Conservation (phyloP, 2,329 filamentous ascomycete genomes). For the Leptographium radiaticola region DNA sequence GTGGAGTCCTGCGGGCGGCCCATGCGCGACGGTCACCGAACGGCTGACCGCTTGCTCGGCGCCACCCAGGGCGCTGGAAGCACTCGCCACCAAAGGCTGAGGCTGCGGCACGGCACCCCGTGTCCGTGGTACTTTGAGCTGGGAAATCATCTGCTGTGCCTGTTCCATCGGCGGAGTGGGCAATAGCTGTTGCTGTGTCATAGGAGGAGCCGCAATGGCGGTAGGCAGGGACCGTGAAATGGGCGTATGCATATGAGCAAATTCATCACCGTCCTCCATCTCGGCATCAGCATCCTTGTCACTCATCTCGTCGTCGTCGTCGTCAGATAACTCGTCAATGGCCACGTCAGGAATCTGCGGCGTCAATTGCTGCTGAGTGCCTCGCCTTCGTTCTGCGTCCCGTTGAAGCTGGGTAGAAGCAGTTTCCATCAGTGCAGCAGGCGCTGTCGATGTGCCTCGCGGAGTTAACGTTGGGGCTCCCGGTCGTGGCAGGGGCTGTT, state of each 20-base stretch:
- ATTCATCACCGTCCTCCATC: constrained; percentile 47
- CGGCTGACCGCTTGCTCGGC: not conserved
- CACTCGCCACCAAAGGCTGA: constrained; percentile 12
- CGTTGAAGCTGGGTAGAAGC: constrained; percentile 3
- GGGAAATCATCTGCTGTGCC: not conserved
- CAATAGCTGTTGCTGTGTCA: constrained; percentile 15
- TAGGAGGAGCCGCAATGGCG: constrained; percentile 7
- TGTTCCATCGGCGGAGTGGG: constrained; percentile 14
- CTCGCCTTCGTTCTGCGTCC: constrained; percentile 2
- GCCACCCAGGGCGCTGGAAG: constrained; percentile 3
- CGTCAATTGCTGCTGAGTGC: constrained; percentile 8
- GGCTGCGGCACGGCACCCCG: constrained; percentile 21
- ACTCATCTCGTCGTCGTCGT: constrained; percentile 28
- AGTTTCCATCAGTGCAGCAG: not conserved
- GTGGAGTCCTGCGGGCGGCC: constrained; percentile 1
- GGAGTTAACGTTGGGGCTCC: not conserved
- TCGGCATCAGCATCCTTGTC: constrained; percentile 29
- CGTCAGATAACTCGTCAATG: not conserved
- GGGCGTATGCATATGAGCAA: constrained; percentile 34
- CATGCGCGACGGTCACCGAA: constrained; percentile 25
- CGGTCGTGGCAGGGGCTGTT: not conserved
- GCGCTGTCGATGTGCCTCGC: not conserved
- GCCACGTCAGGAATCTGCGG: constrained; percentile 2
- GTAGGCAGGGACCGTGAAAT: constrained; percentile 11
- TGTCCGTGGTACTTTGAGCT: constrained; percentile 12